Base-by-base conservation (phyloP, 73 alveolate species). In the Urostyla sp. region DNA sequence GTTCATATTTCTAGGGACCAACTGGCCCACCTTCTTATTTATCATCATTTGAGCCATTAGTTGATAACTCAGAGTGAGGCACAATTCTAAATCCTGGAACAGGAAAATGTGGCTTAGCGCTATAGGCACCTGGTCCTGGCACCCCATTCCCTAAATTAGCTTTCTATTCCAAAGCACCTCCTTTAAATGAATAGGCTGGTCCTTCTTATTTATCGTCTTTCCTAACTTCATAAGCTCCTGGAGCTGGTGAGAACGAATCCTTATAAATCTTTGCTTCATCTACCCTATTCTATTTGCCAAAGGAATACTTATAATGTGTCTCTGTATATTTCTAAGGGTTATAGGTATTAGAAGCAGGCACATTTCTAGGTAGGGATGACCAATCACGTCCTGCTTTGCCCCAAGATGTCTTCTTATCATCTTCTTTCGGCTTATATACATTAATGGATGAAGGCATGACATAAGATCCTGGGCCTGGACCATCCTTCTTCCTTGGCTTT, bases 81-180 rank as follows among this genome's bases (percentile, higher is more conserved):
- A 43, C 53, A 6, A 76, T 76, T 27, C 59, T 38, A 50, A 76
- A 76, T 2, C 88, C 88, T 58, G 88, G 88, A 13, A 43, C 20
- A 7, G 8, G 2, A 7, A 58, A 43, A 52, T 23, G 15, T 28
- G 31, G 72, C 37, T 53, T 72, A 8, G 72, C 43, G 24, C 10
- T 34, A 30, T 84, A 84, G 36, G 72, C 34, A 8, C 88, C 88
- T n/a, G 92, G 92, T 8, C 92, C 92, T 15, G 92, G 92, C 6
- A 84, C 92, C 36, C 92, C 92, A 48, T 84, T 84, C 36, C 75
- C 92, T 23, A 36, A 32, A 54, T 56, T 13, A 13, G 18, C 13
- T 37, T 60, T 56, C 8, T 74, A 26, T 45, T 73, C 84, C 18
- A 84, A 46, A 15, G 91, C 52, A 26, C 91, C 91, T 1, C 91